Percentiles rank a stretch among this genome's conserved stretches.
phyloP scores from a whole-genome alignment of 805 yeast genomes.

The Metschnikowia sp. region DNA sequence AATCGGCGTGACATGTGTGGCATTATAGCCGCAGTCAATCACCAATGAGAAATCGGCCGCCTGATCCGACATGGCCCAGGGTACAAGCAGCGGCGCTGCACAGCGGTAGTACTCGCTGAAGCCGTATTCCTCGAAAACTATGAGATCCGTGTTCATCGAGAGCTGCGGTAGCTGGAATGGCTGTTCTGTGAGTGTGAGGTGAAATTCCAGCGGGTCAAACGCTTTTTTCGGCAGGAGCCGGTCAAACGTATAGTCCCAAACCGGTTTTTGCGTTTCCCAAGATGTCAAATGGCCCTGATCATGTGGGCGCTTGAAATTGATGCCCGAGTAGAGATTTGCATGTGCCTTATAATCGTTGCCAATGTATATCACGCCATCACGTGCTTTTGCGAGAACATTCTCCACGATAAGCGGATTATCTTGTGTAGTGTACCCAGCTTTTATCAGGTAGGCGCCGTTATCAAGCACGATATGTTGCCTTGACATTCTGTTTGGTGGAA shows the following conservation, averaged over 20 bases:
- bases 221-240: constrained; percentile 36
- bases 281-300: constrained; percentile 86
- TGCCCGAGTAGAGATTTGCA: constrained; percentile 71
- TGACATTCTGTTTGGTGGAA: neutral
- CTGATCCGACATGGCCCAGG: constrained; percentile 43
- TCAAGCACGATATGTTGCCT: constrained; percentile 57
- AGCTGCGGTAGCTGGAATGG: constrained; percentile 80
- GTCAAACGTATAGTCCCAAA: constrained; percentile 81
- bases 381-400: constrained; percentile 71
- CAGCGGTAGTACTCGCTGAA: constrained; percentile 68
- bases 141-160: constrained; percentile 83
- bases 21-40: constrained; percentile 83
- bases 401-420: constrained; percentile 49
- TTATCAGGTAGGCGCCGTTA: constrained; percentile 84
- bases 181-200: constrained; percentile 72
- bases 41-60: constrained; percentile 65
- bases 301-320: constrained; percentile 73
- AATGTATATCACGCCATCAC: constrained; percentile 67
- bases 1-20: constrained; percentile 85
- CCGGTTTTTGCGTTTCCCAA: constrained; percentile 85
- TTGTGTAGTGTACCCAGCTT: constrained; percentile 38
- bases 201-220: constrained; percentile 46
- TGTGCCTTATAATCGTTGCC: constrained; percentile 63
- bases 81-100: constrained; percentile 56
- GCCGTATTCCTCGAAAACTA: constrained; percentile 90